phyloP scores from a whole-genome alignment of 805 yeast species.

The Yamadazyma sp. region DNA sequence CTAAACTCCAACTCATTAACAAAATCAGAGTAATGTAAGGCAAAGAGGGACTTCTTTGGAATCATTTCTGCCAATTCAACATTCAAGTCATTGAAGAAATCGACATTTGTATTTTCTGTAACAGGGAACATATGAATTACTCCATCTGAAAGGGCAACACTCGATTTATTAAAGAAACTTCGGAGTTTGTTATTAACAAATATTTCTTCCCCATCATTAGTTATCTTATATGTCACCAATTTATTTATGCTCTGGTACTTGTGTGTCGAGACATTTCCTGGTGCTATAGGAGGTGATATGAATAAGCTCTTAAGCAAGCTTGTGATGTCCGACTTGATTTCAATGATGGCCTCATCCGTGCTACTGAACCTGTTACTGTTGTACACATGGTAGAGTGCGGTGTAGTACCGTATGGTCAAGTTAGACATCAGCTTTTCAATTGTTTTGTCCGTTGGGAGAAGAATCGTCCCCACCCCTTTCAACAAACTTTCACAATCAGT shows the following conservation, averaged over 20 bases:
- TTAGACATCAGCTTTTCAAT: conserved; percentile 26
- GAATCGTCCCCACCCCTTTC: conserved; percentile 25
- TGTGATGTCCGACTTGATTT: conserved; percentile 29
- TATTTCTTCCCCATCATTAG: conserved; percentile 16
- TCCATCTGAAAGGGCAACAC: conserved; percentile 31
- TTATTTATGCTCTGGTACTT: conserved; percentile 8
- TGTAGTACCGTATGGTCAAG: conserved; percentile 28
- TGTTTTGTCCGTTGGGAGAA: conserved; percentile 35
- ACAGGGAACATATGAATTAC: conserved; percentile 32
- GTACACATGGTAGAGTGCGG: conserved; percentile 21
- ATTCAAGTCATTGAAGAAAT: conserved; percentile 23
- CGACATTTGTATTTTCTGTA: not conserved
- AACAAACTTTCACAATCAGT: conserved; percentile 30
- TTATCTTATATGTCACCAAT: conserved; percentile 15
- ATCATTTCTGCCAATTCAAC: conserved; percentile 26
- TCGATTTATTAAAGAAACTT: conserved; percentile 16
- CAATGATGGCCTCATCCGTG: conserved; percentile 32
- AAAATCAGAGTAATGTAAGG: conserved; percentile 53
- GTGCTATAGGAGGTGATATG: not conserved
- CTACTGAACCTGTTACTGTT: conserved; percentile 21
- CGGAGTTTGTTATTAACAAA: conserved; percentile 21
- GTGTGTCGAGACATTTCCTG: conserved; percentile 4
- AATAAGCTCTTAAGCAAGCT: conserved; percentile 21
- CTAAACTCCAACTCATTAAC: conserved; percentile 71
- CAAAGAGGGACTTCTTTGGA: conserved; percentile 38